These are phyloP conservation scores for Myxozyma kluyveri DNA, from an alignment of 805 yeast species.

Conservation along the genomic window DNA sequence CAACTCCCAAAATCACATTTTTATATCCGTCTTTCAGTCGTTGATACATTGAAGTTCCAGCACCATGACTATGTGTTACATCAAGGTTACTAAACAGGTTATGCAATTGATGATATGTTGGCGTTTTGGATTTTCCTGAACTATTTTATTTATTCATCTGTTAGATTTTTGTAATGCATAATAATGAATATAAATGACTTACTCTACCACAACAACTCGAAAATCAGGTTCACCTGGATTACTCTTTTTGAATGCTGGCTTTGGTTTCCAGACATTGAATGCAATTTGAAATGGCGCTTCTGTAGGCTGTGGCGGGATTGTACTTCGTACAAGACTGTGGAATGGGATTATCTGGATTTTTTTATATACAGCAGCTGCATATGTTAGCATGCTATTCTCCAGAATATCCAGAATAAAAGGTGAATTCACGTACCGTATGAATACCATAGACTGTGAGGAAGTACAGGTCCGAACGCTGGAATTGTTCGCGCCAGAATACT, in stretches of 20 bases:
- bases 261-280: constrained; percentile 83
- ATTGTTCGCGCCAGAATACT: too few species aligned
- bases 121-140: constrained; percentile 38
- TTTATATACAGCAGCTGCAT: constrained; percentile 27
- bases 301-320: constrained; percentile 1
- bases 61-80: neutral
- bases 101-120: constrained; percentile 38
- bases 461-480: constrained; percentile 25
- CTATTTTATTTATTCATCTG: neutral
- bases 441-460: constrained; percentile 17
- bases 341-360: constrained; percentile 32
- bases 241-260: constrained; percentile 62
- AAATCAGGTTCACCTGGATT: constrained; percentile 70
- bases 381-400: neutral
- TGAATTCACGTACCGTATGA: constrained; percentile 17
- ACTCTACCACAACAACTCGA: constrained; percentile 59
- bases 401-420: neutral
- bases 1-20: constrained; percentile 60
- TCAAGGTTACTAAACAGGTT: constrained; percentile 34
- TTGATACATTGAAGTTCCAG: constrained; percentile 28
- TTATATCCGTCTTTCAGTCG: constrained; percentile 54
- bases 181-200: constrained; percentile 35
- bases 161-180: too few species aligned
- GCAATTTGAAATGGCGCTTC: constrained; percentile 41
- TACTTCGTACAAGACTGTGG: constrained; percentile 14